These are phyloP conservation scores for Ceratocystis ficicola DNA, from an alignment of 2,329 filamentous ascomycete species.

Conservation along the genomic window DNA sequence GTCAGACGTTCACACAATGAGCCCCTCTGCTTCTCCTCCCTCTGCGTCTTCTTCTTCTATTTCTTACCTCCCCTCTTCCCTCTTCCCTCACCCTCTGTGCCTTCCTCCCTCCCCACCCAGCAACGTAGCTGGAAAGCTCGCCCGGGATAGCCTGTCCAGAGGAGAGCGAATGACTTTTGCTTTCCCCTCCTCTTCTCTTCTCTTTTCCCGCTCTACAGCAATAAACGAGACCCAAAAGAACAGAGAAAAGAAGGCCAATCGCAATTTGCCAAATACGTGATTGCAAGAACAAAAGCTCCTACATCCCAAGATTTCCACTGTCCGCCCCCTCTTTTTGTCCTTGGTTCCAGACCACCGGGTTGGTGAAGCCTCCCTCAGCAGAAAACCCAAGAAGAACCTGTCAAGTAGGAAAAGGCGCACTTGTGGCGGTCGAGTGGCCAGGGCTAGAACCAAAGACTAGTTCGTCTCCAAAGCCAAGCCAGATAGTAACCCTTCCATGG, in stretches of 20 bases:
- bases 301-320: background rate
- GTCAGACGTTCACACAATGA: background rate
- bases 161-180: background rate
- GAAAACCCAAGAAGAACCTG: background rate
- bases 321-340: background rate
- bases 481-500: background rate
- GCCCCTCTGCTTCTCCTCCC: background rate
- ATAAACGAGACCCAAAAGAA: background rate
- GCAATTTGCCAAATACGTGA: background rate
- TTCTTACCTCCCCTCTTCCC: background rate
- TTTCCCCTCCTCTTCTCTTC: background rate
- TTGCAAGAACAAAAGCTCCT: background rate
- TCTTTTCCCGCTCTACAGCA: background rate
- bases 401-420: background rate
- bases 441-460: background rate
- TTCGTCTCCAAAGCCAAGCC: background rate
- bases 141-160: background rate
- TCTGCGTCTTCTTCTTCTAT: background rate
- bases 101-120: background rate
- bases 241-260: conserved; percentile 1
- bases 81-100: background rate
- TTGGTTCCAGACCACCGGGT: background rate
- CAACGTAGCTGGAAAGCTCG: background rate
- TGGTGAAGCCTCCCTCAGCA: background rate
- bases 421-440: background rate